Base-by-base conservation (phyloP, 257 asterid species). In the Schizonepeta tenuifolia region DNA sequence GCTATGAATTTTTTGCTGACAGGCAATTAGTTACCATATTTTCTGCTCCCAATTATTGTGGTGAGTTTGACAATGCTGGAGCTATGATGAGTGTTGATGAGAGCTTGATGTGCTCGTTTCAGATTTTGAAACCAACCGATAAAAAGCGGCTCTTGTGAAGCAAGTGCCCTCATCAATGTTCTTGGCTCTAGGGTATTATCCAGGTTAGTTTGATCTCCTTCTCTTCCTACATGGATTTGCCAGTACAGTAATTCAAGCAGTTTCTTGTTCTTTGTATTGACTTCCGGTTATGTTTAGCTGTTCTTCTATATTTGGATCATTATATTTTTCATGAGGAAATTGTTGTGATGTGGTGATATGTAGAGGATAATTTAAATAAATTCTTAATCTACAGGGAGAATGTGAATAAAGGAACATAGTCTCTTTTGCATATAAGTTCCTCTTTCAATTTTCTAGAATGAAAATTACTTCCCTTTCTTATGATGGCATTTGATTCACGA, bases 31-130 rank as follows among this genome's bases (percentile, higher is more conserved):
- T 83, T 62, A 83, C 87, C 51, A 77, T 82, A 70, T 82, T 82
- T 71, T 82, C 86, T 73, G 86, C 86, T 53, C 86, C 86, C 56
- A 82, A 82, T 70, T 82, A 82, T 50, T 82, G 86, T 28, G 87
- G 87, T 21, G 87, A 83, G 78, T 83, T 83, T 77, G 81, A 83
- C 73, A 83, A 83, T 68, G 87, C 87, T 49, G 87, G 87, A 62
- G 87, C 87, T 61, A 77, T 83, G 83, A 83, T 83, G 87, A 83
- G 87, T 47, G 87, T 83, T 49, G 83, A 83, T 74, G 87, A 83
- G 72, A 83, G 87, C 68, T 83, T 83, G 81, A 79, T 83, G 87
- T 83, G 87, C 76, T 83, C 87, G 13, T 83, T 83, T 69, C 84
- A 83, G 80, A 83, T 80, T 40, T 79, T 83, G 49, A 83, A 83